phyloP scores from a whole-genome alignment of 192 early-diverging fungal genomes.

The Podila horticola region DNA sequence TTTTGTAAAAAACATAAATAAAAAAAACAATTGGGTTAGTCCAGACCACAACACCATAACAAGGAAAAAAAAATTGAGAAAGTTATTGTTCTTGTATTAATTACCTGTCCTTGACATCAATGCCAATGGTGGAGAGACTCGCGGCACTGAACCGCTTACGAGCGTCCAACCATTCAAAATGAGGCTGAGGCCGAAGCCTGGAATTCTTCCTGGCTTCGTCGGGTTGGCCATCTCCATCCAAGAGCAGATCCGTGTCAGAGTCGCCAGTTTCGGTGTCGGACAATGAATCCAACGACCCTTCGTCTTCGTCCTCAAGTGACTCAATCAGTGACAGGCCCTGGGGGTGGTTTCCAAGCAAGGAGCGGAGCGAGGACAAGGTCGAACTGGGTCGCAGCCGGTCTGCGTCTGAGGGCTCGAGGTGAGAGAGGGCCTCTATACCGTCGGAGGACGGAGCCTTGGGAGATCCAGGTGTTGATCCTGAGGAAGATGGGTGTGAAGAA shows the following conservation, averaged over 20 bases:
- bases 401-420: neutral
- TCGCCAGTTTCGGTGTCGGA: neutral
- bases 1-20: too few species aligned
- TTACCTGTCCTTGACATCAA: constrained; percentile 8
- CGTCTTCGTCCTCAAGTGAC: neutral
- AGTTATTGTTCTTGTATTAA: neutral
- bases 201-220: neutral
- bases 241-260: neutral
- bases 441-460: neutral
- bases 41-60: neutral
- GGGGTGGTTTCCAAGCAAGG: constrained; percentile 7
- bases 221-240: too few species aligned
- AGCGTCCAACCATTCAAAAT: neutral
- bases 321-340: constrained; percentile 5
- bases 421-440: neutral
- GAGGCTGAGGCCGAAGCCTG: neutral
- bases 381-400: neutral
- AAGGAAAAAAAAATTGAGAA: neutral
- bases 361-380: neutral
- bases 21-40: neutral
- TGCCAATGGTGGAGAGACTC: neutral
- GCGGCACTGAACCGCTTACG: neutral
- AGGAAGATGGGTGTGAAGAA: neutral
- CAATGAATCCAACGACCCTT: neutral
- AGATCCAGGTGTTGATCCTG: constrained; percentile 8